These are phyloP conservation scores for Prunus mume DNA, from an alignment of 306 rosid species.

Conservation along the genomic window DNA sequence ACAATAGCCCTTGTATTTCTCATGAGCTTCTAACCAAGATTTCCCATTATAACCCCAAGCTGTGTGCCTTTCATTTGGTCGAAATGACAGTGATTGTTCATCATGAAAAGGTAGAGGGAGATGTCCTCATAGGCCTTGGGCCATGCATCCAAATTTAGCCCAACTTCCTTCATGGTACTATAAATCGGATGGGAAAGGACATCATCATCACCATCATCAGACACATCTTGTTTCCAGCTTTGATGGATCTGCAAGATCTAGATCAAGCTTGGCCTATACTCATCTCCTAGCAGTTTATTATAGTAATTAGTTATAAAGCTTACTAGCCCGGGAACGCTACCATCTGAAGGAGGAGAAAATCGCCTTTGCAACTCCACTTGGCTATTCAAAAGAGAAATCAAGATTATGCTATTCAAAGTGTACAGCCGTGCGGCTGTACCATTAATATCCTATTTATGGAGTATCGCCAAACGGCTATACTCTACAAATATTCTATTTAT, in stretches of 20 bases:
- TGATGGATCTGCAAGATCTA: slow-evolving; percentile 58
- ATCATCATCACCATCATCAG: slow-evolving; percentile 38
- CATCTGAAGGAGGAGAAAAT: slow-evolving; percentile 67
- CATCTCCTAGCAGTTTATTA: slow-evolving; percentile 55
- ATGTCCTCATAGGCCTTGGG: slow-evolving; percentile 64
- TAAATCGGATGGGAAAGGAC: slow-evolving; percentile 41
- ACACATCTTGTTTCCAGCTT: slow-evolving; percentile 57
- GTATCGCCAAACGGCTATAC: too few species aligned
- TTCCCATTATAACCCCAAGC: slow-evolving; percentile 80
- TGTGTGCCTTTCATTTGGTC: slow-evolving; percentile 53
- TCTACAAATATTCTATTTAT: too few species aligned
- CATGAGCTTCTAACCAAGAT: slow-evolving; percentile 77
- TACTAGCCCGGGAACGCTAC: slow-evolving; percentile 75
- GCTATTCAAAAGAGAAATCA: neutral
- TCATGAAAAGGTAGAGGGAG: slow-evolving; percentile 73
- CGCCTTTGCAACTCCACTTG: slow-evolving; percentile 72
- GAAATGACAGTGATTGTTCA: slow-evolving; percentile 89
- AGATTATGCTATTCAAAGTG: too few species aligned
- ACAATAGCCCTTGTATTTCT: slow-evolving; percentile 69
- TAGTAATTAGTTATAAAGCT: slow-evolving; percentile 63
- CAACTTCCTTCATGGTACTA: slow-evolving; percentile 57
- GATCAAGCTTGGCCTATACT: slow-evolving; percentile 53
- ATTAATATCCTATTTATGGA: too few species aligned
- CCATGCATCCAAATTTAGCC: slow-evolving; percentile 72
- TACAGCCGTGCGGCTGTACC: too few species aligned